These are phyloP conservation scores for Trichoderma brevicompactum DNA, from an alignment of 2,329 filamentous ascomycete genomes.

Conservation along the genomic window DNA sequence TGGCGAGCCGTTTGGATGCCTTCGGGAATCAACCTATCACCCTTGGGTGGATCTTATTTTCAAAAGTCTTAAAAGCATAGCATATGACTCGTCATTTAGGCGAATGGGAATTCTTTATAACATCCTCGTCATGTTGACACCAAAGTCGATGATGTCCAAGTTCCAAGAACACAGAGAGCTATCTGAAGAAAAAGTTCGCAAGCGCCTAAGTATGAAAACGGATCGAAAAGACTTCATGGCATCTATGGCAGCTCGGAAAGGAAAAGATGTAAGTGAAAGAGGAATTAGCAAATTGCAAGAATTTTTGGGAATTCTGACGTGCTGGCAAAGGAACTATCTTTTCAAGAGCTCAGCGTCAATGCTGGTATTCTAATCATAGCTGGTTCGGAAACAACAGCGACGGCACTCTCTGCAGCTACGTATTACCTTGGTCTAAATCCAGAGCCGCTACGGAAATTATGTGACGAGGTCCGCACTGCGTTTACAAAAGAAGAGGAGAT, in stretches of 20 bases:
- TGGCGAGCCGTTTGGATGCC: conserved; percentile 39
- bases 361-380: conserved; percentile 35
- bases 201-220: neutral
- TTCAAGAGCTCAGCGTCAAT: conserved; percentile 28
- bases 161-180: conserved; percentile 9
- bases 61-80: conserved; percentile 12
- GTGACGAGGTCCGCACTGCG: conserved; percentile 39
- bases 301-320: neutral
- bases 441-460: conserved; percentile 38
- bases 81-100: neutral
- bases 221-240: conserved; percentile 26
- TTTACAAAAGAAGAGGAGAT: conserved; percentile 32
- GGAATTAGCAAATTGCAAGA: neutral
- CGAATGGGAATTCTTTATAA: neutral
- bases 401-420: conserved; percentile 36
- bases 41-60: conserved; percentile 38
- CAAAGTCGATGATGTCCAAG: neutral
- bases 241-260: conserved; percentile 8
- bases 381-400: conserved; percentile 43
- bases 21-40: conserved; percentile 35
- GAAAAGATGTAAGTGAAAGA: conserved; percentile 3
- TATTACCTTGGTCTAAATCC: conserved; percentile 41
- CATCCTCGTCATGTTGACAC: neutral
- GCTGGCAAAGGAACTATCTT: conserved; percentile 14
- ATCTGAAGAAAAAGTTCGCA: conserved; percentile 7